phyloP scores from a whole-genome alignment of 495 filamentous ascomycete genomes.

The Aspergillus ostianus region DNA sequence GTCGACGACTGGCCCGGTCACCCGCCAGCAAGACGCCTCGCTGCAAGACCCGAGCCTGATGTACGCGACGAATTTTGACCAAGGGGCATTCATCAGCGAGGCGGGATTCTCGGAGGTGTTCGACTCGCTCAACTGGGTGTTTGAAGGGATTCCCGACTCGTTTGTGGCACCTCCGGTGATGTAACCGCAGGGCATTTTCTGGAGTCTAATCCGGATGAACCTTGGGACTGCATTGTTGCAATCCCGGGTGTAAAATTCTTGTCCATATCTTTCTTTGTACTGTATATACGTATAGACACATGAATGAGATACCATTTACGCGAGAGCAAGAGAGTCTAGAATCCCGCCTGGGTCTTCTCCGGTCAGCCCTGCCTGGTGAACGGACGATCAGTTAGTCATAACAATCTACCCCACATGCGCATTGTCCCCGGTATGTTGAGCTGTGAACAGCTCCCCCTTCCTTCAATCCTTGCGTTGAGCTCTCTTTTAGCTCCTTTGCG shows the following conservation, averaged over 20 bases:
- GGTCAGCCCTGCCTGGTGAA: neutral
- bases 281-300: neutral
- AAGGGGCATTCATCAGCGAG: conserved; percentile 44
- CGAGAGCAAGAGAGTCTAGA: too few relatives aligned
- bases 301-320: neutral
- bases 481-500: too few relatives aligned
- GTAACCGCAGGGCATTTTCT: conserved; percentile 13
- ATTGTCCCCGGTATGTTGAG: neutral
- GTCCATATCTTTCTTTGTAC: neutral
- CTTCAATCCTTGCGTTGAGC: neutral
- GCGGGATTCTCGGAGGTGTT: conserved; percentile 49
- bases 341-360: too few relatives aligned
- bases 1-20: conserved; percentile 26
- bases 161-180: conserved; percentile 43
- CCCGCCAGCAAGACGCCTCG: conserved; percentile 31
- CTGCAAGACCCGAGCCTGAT: conserved; percentile 37
- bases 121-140: conserved; percentile 50
- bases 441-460: neutral
- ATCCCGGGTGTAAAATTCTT: neutral
- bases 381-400: neutral
- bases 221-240: neutral
- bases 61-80: conserved; percentile 41
- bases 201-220: neutral
- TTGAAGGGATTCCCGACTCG: conserved; percentile 46
- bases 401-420: neutral